Base-by-base conservation (phyloP, 2,329 filamentous ascomycete genomes). In the Hypoxylon sp. region DNA sequence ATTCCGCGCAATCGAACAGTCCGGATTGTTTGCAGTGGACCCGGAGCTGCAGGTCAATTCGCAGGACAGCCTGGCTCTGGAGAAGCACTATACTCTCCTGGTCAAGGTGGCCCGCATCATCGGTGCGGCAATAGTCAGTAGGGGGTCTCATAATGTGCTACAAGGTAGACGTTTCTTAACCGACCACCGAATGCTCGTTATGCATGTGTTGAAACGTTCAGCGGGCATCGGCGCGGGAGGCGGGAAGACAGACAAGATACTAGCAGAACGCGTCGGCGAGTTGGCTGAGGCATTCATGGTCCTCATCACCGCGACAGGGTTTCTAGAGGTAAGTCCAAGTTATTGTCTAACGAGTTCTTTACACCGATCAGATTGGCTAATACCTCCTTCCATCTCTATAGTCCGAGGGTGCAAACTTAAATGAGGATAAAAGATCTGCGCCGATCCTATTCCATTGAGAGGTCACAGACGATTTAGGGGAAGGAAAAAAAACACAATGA, bases 131-230 rank as follows among this genome's bases (percentile, higher is more conserved):
- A 84, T 97, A 9, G 80, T 97, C 37, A 88, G 87, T 57, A 83
- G 91, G 35, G 93, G 93, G 0, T 79, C 87, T 12, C 88, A 95
- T 64, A 96, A 96, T 69, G 82, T 92, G 29, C 80, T 87, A 29
- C 89, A 92, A 67, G 91, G 88, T 1, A 83, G 89, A 47, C 79
- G 79, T 25, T 99, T 99, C 73, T 76, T 99, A 52, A 80, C 82
- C 4, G 88, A 94, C 59, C 91, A 96, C 69, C 81, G 93, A 55
- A 84, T 87, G 69, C 84, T 92, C 48, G 90, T 97, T 63, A 84
- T 94, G 58, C 89, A 91, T 34, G 87, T 96, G 13, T 89, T 99
- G 65, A 99, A 99, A 76, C 81, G 91, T 60, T 90, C 89, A 62
- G 90, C 90, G 0, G 89, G 89, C 36, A 89, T 96, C 48, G 88